Evolutionary conservation across 179 eudicot genomes (phyloP).

Genomic region (Heliamphora pulchella): DNA sequence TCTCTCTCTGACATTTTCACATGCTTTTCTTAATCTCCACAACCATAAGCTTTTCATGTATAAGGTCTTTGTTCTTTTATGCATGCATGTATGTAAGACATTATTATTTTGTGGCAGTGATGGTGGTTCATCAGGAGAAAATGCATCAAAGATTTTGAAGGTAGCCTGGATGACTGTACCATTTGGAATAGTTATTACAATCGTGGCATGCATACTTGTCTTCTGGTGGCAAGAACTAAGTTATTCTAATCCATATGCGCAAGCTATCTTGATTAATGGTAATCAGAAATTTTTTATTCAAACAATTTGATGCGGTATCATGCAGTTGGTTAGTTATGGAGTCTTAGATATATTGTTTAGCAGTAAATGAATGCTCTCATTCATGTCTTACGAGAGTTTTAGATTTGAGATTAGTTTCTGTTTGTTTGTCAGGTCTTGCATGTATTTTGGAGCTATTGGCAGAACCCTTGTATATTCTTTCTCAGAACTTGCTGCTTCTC

Average conservation of each 20-base stretch:
- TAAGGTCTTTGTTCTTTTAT: not conserved
- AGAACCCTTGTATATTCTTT: conserved; percentile 86
- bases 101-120: conserved; percentile 41
- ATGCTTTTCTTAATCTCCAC: not conserved
- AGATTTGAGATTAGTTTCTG: conserved; percentile 5
- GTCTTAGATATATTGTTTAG: not conserved
- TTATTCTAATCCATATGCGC: conserved; percentile 64
- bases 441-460: conserved; percentile 91
- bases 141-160: conserved; percentile 61
- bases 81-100: not conserved
- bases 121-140: conserved; percentile 43
- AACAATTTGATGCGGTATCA: not conserved
- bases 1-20: not conserved
- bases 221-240: conserved; percentile 88
- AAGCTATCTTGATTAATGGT: conserved; percentile 89
- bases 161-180: conserved; percentile 90
- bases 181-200: conserved; percentile 60
- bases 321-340: not conserved
- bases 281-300: conserved; percentile 17
- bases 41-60: not conserved
- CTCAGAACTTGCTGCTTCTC: conserved; percentile 84
- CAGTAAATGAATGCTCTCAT: not conserved
- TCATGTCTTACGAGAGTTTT: not conserved
- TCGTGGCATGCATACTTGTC: conserved; percentile 51
- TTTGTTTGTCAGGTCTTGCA: conserved; percentile 64